Evolutionary conservation across 2,329 filamentous ascomycete species (phyloP).

Genomic region (Zymoseptoria tritici): DNA sequence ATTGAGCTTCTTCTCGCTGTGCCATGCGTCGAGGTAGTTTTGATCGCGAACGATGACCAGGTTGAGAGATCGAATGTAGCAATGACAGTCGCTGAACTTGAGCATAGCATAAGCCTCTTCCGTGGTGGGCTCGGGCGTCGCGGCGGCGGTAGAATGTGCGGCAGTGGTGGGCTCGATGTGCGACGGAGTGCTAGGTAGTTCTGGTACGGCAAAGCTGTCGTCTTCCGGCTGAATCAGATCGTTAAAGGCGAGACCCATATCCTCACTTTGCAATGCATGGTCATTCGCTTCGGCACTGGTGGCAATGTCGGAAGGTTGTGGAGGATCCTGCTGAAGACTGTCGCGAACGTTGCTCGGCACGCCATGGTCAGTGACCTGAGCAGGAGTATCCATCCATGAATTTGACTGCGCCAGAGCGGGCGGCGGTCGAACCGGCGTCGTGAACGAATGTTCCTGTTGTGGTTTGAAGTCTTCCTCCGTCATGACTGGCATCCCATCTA

Average conservation of each 20-base stretch:
- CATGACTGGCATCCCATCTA: neutral
- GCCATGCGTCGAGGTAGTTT: slow-evolving; percentile 13
- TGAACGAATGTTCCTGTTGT: neutral
- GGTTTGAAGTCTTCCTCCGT: neutral
- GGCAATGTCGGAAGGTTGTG: neutral
- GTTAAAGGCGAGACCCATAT: neutral
- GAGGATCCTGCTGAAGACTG: slow-evolving; percentile 1
- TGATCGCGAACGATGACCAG: slow-evolving; percentile 64
- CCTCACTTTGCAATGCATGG: neutral
- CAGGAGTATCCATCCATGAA: slow-evolving; percentile 8
- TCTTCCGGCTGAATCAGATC: neutral
- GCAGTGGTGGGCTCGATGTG: neutral
- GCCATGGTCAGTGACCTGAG: slow-evolving; percentile 12
- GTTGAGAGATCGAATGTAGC: slow-evolving; percentile 69
- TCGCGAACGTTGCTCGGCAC: slow-evolving; percentile 16
- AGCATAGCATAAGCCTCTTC: slow-evolving; percentile 53
- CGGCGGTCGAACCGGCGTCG: neutral
- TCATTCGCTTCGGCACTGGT: neutral
- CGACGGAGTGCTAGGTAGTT: slow-evolving; percentile 4
- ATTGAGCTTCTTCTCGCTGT: slow-evolving; percentile 16
- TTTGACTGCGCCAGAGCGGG: neutral
- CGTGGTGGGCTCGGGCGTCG: slow-evolving; percentile 7
- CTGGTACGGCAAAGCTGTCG: neutral
- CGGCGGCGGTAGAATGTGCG: slow-evolving; percentile 3
- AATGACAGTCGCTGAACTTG: slow-evolving; percentile 67